A percentile compares a stretch with the other conserved stretches of the same genome.
phyloP scores from a whole-genome alignment of 2,329 filamentous ascomycete species.

The Cladosporium cucumerinum region DNA sequence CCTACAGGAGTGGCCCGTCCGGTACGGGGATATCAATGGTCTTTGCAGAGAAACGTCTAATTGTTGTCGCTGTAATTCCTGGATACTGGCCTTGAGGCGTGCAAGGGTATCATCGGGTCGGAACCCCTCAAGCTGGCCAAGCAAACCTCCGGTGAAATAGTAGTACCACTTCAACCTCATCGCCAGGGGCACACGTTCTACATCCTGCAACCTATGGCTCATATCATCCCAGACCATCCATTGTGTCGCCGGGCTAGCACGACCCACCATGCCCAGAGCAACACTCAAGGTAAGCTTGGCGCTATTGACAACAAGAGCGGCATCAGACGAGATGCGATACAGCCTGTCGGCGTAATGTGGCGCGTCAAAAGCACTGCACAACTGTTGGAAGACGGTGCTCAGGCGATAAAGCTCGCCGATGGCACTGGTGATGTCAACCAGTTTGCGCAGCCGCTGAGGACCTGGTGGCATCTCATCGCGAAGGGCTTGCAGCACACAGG shows the following conservation, averaged over 20 bases:
- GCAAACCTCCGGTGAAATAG: conserved; percentile 44
- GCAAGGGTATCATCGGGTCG: not conserved
- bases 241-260: conserved; percentile 39
- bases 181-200: conserved; percentile 46
- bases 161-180: conserved; percentile 51
- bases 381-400: conserved; percentile 47
- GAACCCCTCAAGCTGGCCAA: not conserved
- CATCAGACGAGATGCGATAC: conserved; percentile 44
- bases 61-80: too few relatives aligned
- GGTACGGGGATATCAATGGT: too few relatives aligned
- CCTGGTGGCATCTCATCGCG: conserved; percentile 31
- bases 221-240: conserved; percentile 52
- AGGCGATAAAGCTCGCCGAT: conserved; percentile 56
- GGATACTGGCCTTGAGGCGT: conserved; percentile 13
- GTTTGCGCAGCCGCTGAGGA: conserved; percentile 36
- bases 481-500: conserved; percentile 50
- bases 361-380: conserved; percentile 45
- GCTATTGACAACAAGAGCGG: conserved; percentile 49
- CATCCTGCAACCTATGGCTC: conserved; percentile 43
- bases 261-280: conserved; percentile 46
- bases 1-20: too few relatives aligned
- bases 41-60: too few relatives aligned
- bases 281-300: conserved; percentile 52
- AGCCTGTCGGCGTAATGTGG: conserved; percentile 40
- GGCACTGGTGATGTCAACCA: conserved; percentile 51